phyloP scores from a whole-genome alignment of 2,329 filamentous ascomycete genomes.

The Trichophyton simii region DNA sequence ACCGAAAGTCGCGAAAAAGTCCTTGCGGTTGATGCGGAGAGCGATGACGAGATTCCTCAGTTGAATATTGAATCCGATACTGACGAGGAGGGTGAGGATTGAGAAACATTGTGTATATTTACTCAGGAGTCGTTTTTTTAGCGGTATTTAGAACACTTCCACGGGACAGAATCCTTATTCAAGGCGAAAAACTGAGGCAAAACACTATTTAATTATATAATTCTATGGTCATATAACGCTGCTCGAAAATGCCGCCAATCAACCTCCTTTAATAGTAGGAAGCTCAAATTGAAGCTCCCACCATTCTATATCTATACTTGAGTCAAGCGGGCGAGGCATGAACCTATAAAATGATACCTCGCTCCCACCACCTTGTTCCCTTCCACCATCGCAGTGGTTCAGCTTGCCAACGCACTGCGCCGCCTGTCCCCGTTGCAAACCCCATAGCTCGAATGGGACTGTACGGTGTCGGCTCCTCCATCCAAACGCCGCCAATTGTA shows the following conservation, averaged over 20 bases:
- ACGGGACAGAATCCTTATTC: neutral
- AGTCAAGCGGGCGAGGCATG: neutral
- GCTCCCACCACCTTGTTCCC: constrained; percentile 53
- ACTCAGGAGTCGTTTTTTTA: neutral
- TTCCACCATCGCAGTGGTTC: constrained; percentile 37
- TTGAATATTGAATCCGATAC: constrained; percentile 38
- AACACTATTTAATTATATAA: neutral
- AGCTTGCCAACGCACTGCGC: constrained; percentile 55
- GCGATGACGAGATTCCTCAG: constrained; percentile 39
- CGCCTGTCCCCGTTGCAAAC: constrained; percentile 47
- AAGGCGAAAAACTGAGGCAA: neutral
- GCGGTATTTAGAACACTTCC: neutral
- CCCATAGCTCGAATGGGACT: constrained; percentile 57
- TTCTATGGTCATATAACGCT: neutral
- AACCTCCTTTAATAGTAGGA: neutral
- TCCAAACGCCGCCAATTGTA: constrained; percentile 58
- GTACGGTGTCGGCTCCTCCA: constrained; percentile 69
- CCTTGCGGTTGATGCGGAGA: constrained; percentile 25
- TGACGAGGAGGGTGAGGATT: constrained; percentile 28
- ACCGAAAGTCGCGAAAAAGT: no score
- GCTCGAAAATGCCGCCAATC: no score
- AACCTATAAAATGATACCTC: constrained; percentile 31
- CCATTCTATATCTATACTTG: neutral
- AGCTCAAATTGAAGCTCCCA: neutral
- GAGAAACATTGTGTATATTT: neutral